phyloP scores from a whole-genome alignment of 2,329 filamentous ascomycete species.

The Trichophyton simii region DNA sequence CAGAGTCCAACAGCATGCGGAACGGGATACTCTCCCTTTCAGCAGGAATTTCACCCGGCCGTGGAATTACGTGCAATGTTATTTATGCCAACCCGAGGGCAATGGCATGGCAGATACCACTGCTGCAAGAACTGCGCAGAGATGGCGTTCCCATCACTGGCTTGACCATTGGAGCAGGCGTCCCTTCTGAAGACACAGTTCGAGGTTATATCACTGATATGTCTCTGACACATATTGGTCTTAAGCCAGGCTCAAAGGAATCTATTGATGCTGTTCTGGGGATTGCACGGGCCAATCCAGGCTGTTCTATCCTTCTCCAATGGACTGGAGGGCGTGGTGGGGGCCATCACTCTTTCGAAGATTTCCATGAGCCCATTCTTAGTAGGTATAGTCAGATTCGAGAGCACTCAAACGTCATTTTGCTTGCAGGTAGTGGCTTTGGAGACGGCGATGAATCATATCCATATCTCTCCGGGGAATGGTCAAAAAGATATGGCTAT shows the following conservation, averaged over 20 bases:
- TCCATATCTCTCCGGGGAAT: constrained; percentile 77
- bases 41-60: constrained; percentile 56
- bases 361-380: constrained; percentile 85
- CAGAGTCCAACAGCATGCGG: constrained; percentile 51
- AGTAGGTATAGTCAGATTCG: constrained; percentile 85
- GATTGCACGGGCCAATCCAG: constrained; percentile 85
- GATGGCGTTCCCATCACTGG: constrained; percentile 86
- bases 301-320: constrained; percentile 82
- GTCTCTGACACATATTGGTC: constrained; percentile 81
- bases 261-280: constrained; percentile 84
- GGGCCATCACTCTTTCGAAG: constrained; percentile 88
- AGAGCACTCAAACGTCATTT: constrained; percentile 71
- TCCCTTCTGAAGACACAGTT: constrained; percentile 84
- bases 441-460: constrained; percentile 83
- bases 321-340: constrained; percentile 92
- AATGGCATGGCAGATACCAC: constrained; percentile 85
- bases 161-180: constrained; percentile 85
- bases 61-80: constrained; percentile 77
- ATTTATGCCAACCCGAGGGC: constrained; percentile 84
- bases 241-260: constrained; percentile 84
- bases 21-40: background rate
- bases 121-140: constrained; percentile 64
- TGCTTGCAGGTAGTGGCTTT: constrained; percentile 85
- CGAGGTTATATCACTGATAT: constrained; percentile 90
- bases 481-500: constrained; percentile 78